Base-by-base conservation (phyloP, 2,329 filamentous ascomycete genomes). In the Aspergillus fijiensis region DNA sequence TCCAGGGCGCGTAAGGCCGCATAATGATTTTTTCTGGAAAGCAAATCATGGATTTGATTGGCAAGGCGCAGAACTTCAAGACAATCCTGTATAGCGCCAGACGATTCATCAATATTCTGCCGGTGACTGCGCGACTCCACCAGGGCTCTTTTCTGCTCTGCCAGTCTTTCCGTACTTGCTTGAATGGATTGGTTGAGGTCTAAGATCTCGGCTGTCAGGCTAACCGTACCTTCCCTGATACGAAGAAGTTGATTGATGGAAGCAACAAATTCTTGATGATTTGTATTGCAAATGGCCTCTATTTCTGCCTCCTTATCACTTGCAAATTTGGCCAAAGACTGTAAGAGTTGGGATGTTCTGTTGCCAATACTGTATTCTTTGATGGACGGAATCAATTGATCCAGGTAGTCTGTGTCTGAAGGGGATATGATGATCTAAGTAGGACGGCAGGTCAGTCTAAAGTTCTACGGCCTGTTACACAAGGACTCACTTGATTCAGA, bases 131-230 rank as follows among this genome's bases (percentile, higher is more conserved):
- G 88, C 4, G 93, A 97, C 70, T 98, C 92, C 27, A 99, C 95
- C 33, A 99, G 81, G 2, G 90, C 90, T 75, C 93, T 93, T 79
- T 99, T 99, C 77, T 98, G 94, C 71, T 91, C 90, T 0, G 94
- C 94, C 39, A 99, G 82, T 74, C 92, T 93, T 79, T 98, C 92
- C 0, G 95, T 98, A 73, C 93, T 98, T 51, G 89, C 84, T 77
- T 98, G 94, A 57, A 99, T 98, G 7, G 92, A 96, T 74, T 96
- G 90, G 71, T 96, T 98, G 59, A 99, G 83, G 67, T 91, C 87
- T 63, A 99, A 81, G 60, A 99, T 98, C 75, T 99, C 94, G 45
- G 89, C 86, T 1, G 94, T 98, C 70, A 99, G 81, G 50, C 86
- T 84, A 47, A 96, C 92, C 0, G 94, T 98, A 47, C 92, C 92